Evolutionary conservation across 1,139 yeast genomes (phyloP), one percentile per base, ranked within the genome.

Genomic region (Magnusiomyces fungicola): DNA sequence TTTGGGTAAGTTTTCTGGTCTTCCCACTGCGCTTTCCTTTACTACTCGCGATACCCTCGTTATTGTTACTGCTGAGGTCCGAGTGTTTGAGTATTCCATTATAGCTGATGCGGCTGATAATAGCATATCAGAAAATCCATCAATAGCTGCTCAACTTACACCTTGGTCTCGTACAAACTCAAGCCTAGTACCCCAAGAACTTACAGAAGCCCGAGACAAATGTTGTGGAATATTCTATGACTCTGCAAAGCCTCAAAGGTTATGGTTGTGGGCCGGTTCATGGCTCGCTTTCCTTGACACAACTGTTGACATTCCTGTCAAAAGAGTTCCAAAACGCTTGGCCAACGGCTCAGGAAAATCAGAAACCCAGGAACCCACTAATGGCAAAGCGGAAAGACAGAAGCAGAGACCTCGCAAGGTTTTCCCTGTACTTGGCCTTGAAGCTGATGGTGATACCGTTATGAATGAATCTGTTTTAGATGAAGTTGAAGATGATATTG

Each of bases 221-320:
- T 84, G 95, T 50, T 75, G 79, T 55, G 96, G 96, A 7, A 67
- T 85, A 25, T 87, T 85, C 61, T 60, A 58, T 23, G 75, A 71
- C 46, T 62, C 64, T 6, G 50, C 56, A 2, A 60, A 66, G 42
- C 61, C 69, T 1, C 70, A 75, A 47, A 68, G 76, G 42, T 70
- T 84, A 25, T 90, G 97, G 97, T 66, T 89, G 21, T 89, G 86
- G 77, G 96, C 97, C 2, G 75, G 86, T n/a, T 77, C 78, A 47
- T 92, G 96, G 95, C 63, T 90, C 21, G 78, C 84, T 7, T 85
- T 76, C 62, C 76, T 92, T 48, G 92, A 90, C 63, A 69, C 86
- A 54, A 66, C 74, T n/a, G 65, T 74, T 50, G 80, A 83, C n/a
- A 18, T 34, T 23, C 38, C 38, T 18, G 44, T 41, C 3, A 41